phyloP scores from a whole-genome alignment of 2,329 filamentous ascomycete species.

The Trichoderma sp. region DNA sequence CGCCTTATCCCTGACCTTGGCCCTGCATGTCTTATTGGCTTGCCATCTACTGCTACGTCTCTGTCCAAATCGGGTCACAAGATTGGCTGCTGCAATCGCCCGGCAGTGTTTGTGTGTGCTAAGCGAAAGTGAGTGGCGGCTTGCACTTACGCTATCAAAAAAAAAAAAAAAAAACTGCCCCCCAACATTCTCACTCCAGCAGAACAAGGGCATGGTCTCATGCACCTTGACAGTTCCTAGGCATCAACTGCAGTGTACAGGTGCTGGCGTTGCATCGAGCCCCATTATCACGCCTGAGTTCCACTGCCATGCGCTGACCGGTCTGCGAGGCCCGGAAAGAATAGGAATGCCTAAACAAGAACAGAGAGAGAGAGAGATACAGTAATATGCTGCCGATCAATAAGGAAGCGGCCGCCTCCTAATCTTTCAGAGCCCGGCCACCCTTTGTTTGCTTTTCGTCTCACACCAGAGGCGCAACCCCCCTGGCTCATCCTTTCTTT shows the following conservation, averaged over 20 bases:
- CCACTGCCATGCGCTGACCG: conserved; percentile 6
- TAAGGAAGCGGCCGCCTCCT: neutral
- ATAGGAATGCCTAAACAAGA: neutral
- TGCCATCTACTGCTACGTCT: neutral
- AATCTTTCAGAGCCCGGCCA: neutral
- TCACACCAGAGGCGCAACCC: neutral
- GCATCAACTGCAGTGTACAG: neutral
- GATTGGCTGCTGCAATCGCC: neutral
- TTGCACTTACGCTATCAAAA: neutral
- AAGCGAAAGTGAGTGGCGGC: neutral
- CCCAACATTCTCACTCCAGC: neutral
- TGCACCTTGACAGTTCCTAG: conserved; percentile 3
- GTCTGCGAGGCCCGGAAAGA: neutral
- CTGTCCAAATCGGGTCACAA: neutral
- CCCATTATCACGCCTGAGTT: neutral
- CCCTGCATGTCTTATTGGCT: neutral
- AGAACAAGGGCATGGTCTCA: neutral
- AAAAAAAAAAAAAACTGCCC: neutral
- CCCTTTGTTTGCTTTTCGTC: neutral
- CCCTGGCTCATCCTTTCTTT: neutral
- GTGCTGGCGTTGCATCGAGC: neutral
- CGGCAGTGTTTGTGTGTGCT: neutral
- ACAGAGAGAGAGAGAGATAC: no score
- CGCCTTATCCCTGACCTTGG: neutral
- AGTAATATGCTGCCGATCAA: neutral